Evolutionary conservation across 2,329 filamentous ascomycete genomes (phyloP), one percentile per base, ranked within the genome.

Genomic region (Raffaelea deltoideospora): DNA sequence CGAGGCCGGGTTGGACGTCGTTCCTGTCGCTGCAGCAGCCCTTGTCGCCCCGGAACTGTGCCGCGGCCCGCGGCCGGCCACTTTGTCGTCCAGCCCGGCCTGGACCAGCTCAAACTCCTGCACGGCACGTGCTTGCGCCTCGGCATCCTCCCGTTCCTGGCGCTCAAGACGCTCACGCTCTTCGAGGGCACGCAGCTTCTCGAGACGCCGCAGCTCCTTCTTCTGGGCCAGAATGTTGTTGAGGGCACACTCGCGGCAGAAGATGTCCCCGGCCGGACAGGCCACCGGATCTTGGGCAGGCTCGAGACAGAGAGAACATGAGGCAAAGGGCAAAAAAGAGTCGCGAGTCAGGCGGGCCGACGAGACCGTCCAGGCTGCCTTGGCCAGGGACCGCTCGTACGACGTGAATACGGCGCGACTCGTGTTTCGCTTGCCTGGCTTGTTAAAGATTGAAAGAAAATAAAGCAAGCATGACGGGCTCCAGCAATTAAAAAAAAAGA

Each of bases 161-260:
- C 70, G 67, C 41, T 81, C 78, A 5, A 67, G 64, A 7, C 67
- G 62, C 20, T 86, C 79, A 37, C 69, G 65, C 42, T 67, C 63
- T 21, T 73, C 69, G 22, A 68, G 61, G 45, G 78, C 75, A 17
- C 71, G 65, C 18, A 71, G 67, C 47, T 73, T 79, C 42, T 84
- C 82, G 3, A 82, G 53, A 0, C 90, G 73, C 54, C 86, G 90
- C 45, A 93, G 87, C 53, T 96, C 90, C 59, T 87, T 82, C 47
- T 84, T 79, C 57, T 98, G 88, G 1, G 85, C 72, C 1, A 96
- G 67, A n/a, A 98, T 76, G 50, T 96, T 94, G 47, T 67, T 77
- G 37, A 96, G 72, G 9, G 86, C 87, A 60, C 88, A 98, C 61
- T 96, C 90, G 47, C 85, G 77, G 56, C 88, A 98, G 62, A 96